Evolutionary conservation across 148 eudicot genomes (phyloP), one percentile per base, ranked within the genome.

Genomic region (Rhododendron molle): DNA sequence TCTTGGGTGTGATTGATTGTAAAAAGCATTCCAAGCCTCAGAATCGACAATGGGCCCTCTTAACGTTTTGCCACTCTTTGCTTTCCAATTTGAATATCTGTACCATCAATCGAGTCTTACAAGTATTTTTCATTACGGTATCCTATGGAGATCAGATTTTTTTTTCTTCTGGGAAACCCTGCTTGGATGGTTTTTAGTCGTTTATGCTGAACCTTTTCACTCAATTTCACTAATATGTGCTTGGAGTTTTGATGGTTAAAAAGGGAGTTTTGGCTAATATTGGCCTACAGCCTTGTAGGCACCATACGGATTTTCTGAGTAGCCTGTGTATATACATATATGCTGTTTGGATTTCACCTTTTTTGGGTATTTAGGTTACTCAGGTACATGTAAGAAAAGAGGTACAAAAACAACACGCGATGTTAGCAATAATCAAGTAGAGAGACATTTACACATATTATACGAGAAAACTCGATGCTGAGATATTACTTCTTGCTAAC

Each of bases 131-230:
- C 38, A n/a, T 79, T 15, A 21, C 2, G 12, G 15, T 80, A n/a
- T 50, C 56, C 18, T 28, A 2, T 14, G 12, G 65, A 30, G 23
- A 52, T 13, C 60, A 7, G 1, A 6, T 21, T 10, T 9, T 47
- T 10, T n/a, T 8, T 65, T 65, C 7, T 65, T 23, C 30, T 7
- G 72, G 28, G 69, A 2, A 23, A 65, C 72, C 72, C 30, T 23
- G n/a, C 30, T 23, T 65, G 72, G 16, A 69, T 69, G 34, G 36
- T 12, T 10, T 28, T 26, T 12, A 28, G 81, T 90, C 92, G 23
- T 91, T 92, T 86, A 89, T 88, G 89, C 88, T 92, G 15, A 91
- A 92, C 91, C 91, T 52, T 92, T 92, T 76, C 94, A 92, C 90
- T 92, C 94, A 18, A 90, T 88, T 78, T 90, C 89, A 91, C 90